Conservation (phyloP, 768 basidiomycete species). For the Erythrobasidium yunnanense region DNA sequence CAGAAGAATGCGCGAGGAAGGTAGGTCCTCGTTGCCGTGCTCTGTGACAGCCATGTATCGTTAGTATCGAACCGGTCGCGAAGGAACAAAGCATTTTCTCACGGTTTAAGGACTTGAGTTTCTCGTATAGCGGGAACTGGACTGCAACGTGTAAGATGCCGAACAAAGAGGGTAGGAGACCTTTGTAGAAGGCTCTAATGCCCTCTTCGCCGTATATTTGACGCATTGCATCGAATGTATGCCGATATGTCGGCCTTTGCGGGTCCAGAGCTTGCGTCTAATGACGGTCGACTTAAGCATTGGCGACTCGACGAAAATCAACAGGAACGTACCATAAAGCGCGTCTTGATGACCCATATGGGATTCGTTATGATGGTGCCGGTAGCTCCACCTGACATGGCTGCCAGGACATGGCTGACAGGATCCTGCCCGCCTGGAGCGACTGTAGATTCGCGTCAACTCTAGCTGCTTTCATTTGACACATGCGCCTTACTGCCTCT, state of each 20-base stretch:
- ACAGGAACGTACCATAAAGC: slow-evolving; percentile 73
- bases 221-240: slow-evolving; percentile 76
- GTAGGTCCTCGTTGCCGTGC: slow-evolving; percentile 44
- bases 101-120: slow-evolving; percentile 77
- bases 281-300: background rate
- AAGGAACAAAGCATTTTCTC: no score
- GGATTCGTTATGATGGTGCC: slow-evolving; percentile 93
- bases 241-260: slow-evolving; percentile 53
- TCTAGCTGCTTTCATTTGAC: background rate
- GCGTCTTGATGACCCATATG: slow-evolving; percentile 96
- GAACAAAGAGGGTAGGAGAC: slow-evolving; percentile 78
- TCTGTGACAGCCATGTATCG: slow-evolving; percentile 30
- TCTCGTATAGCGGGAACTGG: slow-evolving; percentile 93
- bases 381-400: slow-evolving; percentile 86
- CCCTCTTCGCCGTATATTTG: slow-evolving; percentile 89
- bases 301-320: background rate
- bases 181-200: slow-evolving; percentile 78
- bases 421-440: slow-evolving; percentile 6
- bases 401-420: slow-evolving; percentile 65
- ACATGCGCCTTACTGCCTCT: slow-evolving; percentile 32
- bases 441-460: background rate
- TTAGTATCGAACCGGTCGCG: no score
- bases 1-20: slow-evolving; percentile 58
- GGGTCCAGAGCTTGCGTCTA: slow-evolving; percentile 23
- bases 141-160: slow-evolving; percentile 92